Percentiles rank a stretch among this genome's conserved stretches.
phyloP scores from a whole-genome alignment of 805 yeast genomes.

The Wickerhamiella sorbophila region DNA sequence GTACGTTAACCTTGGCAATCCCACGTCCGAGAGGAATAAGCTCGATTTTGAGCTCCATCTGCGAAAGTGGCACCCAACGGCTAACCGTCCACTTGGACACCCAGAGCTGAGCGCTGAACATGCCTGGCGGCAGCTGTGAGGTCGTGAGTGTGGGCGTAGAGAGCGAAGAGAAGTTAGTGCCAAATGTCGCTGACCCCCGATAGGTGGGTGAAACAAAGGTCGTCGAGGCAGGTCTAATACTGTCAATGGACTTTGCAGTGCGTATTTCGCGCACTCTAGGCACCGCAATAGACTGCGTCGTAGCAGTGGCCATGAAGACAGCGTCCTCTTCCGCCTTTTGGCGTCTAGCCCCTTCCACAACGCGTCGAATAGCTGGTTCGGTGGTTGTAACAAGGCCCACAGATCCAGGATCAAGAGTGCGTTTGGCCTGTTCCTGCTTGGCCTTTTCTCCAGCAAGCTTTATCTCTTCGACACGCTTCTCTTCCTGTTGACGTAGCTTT shows the following conservation, averaged over 20 bases:
- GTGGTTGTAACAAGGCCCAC: constrained; percentile 2
- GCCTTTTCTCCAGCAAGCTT: background rate
- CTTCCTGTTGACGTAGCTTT: background rate
- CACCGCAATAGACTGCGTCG: background rate
- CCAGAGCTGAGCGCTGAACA: constrained; percentile 16
- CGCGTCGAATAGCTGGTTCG: constrained; percentile 7
- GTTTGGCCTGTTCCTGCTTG: background rate
- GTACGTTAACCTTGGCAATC: constrained; percentile 1
- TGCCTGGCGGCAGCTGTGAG: constrained; percentile 4
- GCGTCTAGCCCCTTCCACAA: constrained; percentile 6
- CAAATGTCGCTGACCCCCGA: background rate
- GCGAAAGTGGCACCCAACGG: constrained; percentile 19
- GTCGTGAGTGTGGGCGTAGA: constrained; percentile 11
- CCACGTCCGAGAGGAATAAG: constrained; percentile 6
- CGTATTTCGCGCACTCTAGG: background rate
- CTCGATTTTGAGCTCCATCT: constrained; percentile 17
- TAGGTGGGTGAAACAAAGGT: background rate
- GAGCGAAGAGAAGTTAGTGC: constrained; percentile 8
- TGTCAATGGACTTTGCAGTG: background rate
- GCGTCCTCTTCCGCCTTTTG: background rate
- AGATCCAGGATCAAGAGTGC: constrained; percentile 10
- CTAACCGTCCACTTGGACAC: constrained; percentile 16
- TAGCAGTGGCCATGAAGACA: background rate
- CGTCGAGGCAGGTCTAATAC: background rate
- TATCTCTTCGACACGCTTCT: constrained; percentile 1